Conservation (phyloP, 2,329 filamentous ascomycete species). For the Aureobasidium melanogenum region DNA sequence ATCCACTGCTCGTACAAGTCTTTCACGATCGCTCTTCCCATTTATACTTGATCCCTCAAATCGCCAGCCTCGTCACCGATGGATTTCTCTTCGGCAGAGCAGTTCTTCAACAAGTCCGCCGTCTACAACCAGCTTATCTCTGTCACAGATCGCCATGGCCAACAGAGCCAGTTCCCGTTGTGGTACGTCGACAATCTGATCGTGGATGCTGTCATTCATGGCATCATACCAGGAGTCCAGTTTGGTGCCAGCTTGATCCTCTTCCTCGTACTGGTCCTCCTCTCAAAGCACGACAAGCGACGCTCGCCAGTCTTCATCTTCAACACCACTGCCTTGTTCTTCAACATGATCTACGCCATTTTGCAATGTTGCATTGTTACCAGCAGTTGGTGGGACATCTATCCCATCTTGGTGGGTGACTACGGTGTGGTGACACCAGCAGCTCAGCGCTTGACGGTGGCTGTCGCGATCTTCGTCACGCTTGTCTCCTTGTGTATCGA, state of each 20-base stretch:
- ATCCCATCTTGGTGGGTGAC: constrained; percentile 44
- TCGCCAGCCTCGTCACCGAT: background rate
- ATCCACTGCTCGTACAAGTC: background rate
- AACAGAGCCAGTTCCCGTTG: constrained; percentile 35
- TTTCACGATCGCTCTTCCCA: background rate
- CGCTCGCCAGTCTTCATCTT: constrained; percentile 55
- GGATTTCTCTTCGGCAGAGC: background rate
- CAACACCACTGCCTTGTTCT: constrained; percentile 51
- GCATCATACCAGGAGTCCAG: constrained; percentile 49
- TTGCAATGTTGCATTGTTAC: constrained; percentile 53
- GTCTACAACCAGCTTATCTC: constrained; percentile 34
- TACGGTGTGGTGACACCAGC: constrained; percentile 17
- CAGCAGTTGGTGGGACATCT: constrained; percentile 53
- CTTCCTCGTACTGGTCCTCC: constrained; percentile 55
- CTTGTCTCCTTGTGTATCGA: constrained; percentile 49
- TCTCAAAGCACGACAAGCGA: constrained; percentile 60
- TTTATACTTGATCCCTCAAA: too few relatives aligned
- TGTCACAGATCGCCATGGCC: constrained; percentile 35
- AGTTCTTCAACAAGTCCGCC: background rate
- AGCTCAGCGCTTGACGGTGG: constrained; percentile 30
- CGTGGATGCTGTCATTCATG: constrained; percentile 46
- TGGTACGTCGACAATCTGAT: constrained; percentile 39
- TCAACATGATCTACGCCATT: constrained; percentile 52
- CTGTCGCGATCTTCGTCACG: constrained; percentile 41
- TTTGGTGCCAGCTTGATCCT: constrained; percentile 60